Percentiles rank a stretch among this genome's conserved stretches.
Conservation (phyloP, 2,329 filamentous ascomycete species). For the Aureobasidium sp. region DNA sequence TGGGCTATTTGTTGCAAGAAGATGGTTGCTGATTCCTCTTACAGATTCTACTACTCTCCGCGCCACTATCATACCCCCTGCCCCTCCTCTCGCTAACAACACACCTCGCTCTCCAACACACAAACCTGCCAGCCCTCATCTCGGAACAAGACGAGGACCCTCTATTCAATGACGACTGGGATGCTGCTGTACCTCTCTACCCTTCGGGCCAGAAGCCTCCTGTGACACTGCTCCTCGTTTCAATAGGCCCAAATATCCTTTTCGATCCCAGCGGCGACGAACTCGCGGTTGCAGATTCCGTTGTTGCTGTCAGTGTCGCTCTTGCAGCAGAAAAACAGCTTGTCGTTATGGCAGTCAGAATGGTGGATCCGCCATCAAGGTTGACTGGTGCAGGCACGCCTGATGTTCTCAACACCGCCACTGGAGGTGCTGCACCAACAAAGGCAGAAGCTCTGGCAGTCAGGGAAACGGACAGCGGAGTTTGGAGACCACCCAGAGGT, state of each 20-base stretch:
- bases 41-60: conserved; percentile 87
- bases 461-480: conserved; percentile 51
- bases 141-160: conserved; percentile 93
- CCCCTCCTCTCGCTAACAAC: conserved; percentile 88
- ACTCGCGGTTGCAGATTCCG: conserved; percentile 83
- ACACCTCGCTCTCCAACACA: conserved; percentile 84
- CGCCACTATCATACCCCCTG: conserved; percentile 84
- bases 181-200: conserved; percentile 71
- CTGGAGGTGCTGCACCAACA: conserved; percentile 33
- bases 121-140: conserved; percentile 74
- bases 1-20: not conserved
- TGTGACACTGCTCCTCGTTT: conserved; percentile 82
- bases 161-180: conserved; percentile 98
- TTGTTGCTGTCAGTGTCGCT: conserved; percentile 81
- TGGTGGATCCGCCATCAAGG: conserved; percentile 44
- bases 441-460: conserved; percentile 37
- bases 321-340: conserved; percentile 31
- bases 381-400: conserved; percentile 44
- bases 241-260: conserved; percentile 79
- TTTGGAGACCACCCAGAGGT: conserved; percentile 81
- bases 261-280: conserved; percentile 92
- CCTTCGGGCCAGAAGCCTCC: conserved; percentile 54
- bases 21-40: not conserved
- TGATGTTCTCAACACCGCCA: conserved; percentile 40
- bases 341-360: conserved; percentile 39